Evolutionary conservation across 2,329 filamentous ascomycete genomes (phyloP).

Genomic region (Fusarium virguliforme): DNA sequence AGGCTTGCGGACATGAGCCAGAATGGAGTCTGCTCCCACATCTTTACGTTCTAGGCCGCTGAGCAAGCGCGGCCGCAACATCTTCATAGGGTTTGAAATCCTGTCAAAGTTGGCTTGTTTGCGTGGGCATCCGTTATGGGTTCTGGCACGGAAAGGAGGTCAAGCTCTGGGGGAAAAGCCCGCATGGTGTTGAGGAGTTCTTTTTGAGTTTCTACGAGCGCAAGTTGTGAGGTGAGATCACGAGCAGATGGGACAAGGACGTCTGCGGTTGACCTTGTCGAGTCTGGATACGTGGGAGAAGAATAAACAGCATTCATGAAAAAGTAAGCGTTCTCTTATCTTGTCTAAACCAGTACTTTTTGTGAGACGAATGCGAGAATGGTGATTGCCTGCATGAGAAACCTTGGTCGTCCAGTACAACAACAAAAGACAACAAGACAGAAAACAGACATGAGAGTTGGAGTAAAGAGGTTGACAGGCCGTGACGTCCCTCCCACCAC

Average conservation of each 20-base stretch:
- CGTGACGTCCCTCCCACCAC: conserved; percentile 76
- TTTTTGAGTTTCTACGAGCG: conserved; percentile 25
- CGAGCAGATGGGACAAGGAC: conserved; percentile 1
- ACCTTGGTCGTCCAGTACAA: conserved; percentile 48
- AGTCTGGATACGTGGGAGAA: conserved; percentile 18
- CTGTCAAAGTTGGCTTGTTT: conserved; percentile 25
- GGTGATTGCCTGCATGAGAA: conserved; percentile 41
- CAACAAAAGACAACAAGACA: conserved; percentile 43
- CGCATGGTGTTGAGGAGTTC: conserved; percentile 42
- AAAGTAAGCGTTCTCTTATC: conserved; percentile 48
- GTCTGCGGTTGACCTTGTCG: neutral
- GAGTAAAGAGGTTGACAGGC: conserved; percentile 55
- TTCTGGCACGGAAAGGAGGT: conserved; percentile 33
- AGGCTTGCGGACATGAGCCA: conserved; percentile 21
- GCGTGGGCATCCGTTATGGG: conserved; percentile 37
- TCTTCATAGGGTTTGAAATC: conserved; percentile 17
- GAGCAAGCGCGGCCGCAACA: conserved; percentile 14
- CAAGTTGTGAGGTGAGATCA: conserved; percentile 8
- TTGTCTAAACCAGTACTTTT: conserved; percentile 51
- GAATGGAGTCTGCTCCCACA: conserved; percentile 18
- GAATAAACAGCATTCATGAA: conserved; percentile 35
- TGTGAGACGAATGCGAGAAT: conserved; percentile 42
- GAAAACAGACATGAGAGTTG: conserved; percentile 35
- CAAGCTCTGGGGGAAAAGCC: conserved; percentile 39
- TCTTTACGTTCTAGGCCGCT: conserved; percentile 29